Conservation (phyloP, 345 rosid species). For the Salix arbutifolia region DNA sequence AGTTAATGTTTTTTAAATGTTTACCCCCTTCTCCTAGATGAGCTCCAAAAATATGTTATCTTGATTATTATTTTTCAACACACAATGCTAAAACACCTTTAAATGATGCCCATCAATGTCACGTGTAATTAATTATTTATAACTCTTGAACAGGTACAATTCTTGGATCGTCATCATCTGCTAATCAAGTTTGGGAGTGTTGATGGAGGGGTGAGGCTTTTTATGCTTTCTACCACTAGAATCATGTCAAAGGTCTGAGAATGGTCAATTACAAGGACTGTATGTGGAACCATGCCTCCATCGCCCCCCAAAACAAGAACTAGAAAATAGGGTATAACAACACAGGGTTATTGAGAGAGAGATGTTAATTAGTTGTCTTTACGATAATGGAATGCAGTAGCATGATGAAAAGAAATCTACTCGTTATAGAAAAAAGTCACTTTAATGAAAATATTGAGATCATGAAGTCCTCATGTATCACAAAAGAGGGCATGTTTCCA, state of each 20-base stretch:
- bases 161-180: slow-evolving; percentile 91
- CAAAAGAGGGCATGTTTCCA: no score
- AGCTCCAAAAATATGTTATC: not conserved
- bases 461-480: no score
- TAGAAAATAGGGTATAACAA: not conserved
- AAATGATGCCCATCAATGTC: not conserved
- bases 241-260: not conserved
- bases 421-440: no score
- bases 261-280: not conserved
- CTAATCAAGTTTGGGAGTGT: slow-evolving; percentile 88
- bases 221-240: slow-evolving; percentile 4
- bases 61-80: not conserved
- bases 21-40: not conserved
- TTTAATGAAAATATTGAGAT: no score
- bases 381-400: no score
- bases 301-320: not conserved
- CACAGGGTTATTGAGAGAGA: no score
- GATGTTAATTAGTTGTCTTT: no score
- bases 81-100: not conserved
- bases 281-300: not conserved
- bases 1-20: not conserved
- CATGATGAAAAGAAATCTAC: no score
- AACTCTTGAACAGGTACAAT: slow-evolving; percentile 63
- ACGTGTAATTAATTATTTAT: slow-evolving; percentile 8
- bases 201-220: slow-evolving; percentile 79